Evolutionary conservation across 2,329 filamentous ascomycete species (phyloP).

Genomic region (Ophiocordyceps camponoti-floridani): DNA sequence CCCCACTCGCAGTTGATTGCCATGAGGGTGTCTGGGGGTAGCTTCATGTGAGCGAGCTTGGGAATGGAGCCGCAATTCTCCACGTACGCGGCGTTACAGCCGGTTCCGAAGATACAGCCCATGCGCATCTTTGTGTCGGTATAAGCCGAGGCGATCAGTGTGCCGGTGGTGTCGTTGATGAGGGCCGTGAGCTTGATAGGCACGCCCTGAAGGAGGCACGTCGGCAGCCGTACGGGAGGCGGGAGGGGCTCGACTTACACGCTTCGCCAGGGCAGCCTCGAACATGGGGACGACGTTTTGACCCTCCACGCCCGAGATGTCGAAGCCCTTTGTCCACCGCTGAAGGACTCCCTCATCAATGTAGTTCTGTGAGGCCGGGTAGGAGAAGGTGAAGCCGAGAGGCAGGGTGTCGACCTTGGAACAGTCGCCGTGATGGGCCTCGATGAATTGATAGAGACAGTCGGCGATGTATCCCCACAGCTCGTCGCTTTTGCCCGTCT

Average conservation of each 20-base stretch:
- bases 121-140: conserved; percentile 89
- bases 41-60: conserved; percentile 82
- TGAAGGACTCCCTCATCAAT: conserved; percentile 87
- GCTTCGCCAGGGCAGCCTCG: conserved; percentile 53
- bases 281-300: conserved; percentile 81
- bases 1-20: conserved; percentile 98
- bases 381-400: conserved; percentile 91
- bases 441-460: conserved; percentile 77
- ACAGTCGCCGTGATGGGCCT: conserved; percentile 60
- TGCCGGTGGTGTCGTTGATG: conserved; percentile 97
- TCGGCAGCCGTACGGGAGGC: conserved; percentile 1
- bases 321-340: conserved; percentile 95
- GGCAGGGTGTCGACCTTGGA: conserved; percentile 47
- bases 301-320: conserved; percentile 82
- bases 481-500: conserved; percentile 66
- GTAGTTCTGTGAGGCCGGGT: conserved; percentile 82
- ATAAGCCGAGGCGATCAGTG: conserved; percentile 88
- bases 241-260: conserved; percentile 11
- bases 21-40: conserved; percentile 69
- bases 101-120: conserved; percentile 95
- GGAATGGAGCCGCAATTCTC: conserved; percentile 80
- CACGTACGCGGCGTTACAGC: conserved; percentile 97
- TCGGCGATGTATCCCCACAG: conserved; percentile 93
- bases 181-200: conserved; percentile 85
- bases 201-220: conserved; percentile 41